Evolutionary conservation across 495 filamentous ascomycete genomes (phyloP).

Genomic region (Aspergillus egyptiacus): DNA sequence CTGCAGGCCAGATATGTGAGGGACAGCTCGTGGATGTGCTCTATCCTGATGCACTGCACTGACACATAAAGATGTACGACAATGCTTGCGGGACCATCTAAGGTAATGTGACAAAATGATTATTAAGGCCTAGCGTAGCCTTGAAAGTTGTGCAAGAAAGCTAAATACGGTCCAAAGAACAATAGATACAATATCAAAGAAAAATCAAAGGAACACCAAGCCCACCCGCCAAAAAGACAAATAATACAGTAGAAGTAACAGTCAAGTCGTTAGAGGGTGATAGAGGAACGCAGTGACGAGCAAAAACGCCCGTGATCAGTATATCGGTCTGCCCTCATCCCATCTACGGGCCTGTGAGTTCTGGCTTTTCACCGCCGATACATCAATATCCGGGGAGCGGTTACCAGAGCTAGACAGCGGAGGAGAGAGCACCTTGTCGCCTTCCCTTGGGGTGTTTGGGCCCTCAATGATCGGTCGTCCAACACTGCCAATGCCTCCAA

Average conservation of each 20-base stretch:
- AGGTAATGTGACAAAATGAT: neutral
- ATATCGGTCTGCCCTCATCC: conserved; percentile 62
- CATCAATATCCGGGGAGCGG: conserved; percentile 35
- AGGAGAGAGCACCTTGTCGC: conserved; percentile 37
- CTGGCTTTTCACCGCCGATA: conserved; percentile 21
- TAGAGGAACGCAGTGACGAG: too few species aligned
- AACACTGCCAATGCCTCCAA: conserved; percentile 57
- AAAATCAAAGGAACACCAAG: neutral
- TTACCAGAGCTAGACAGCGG: conserved; percentile 19
- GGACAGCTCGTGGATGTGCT: too few species aligned
- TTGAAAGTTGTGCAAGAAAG: neutral
- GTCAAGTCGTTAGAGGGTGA: too few species aligned
- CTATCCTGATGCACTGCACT: too few species aligned
- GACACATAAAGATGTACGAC: too few species aligned
- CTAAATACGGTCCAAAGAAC: neutral
- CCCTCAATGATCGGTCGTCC: conserved; percentile 32
- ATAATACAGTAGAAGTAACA: too few species aligned
- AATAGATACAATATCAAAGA: conserved; percentile 3
- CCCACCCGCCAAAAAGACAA: conserved; percentile 12
- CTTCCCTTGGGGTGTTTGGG: conserved; percentile 39
- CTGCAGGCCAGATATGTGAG: too few species aligned
- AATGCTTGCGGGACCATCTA: too few species aligned
- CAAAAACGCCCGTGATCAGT: conserved; percentile 33
- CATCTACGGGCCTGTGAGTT: conserved; percentile 44
- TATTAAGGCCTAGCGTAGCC: neutral